These are phyloP conservation scores for Cyclotella distinguenda DNA, from an alignment of 108 stramenopile genomes.

Conservation along the genomic window DNA sequence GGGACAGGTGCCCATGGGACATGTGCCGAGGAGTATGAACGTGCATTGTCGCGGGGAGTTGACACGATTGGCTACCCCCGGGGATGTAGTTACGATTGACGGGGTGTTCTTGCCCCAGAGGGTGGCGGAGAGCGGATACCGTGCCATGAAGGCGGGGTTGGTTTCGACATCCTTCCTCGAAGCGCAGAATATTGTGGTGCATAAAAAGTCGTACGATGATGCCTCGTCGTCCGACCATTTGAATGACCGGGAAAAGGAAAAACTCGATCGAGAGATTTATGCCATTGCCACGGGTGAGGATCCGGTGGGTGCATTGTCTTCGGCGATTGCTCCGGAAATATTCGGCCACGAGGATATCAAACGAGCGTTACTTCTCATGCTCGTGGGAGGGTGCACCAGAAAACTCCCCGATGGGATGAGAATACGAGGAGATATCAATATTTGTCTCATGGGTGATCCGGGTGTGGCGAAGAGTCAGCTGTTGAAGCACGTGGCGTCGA, in stretches of 20 bases:
- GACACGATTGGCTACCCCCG: conserved; percentile 88
- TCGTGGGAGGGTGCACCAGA: conserved; percentile 94
- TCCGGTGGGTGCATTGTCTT: conserved; percentile 78
- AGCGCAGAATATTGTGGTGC: conserved; percentile 81
- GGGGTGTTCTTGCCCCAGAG: conserved; percentile 92
- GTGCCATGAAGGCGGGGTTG: conserved; percentile 92
- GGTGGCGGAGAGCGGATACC: conserved; percentile 72
- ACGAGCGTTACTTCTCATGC: conserved; percentile 90
- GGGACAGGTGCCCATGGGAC: conserved; percentile 96
- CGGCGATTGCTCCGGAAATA: conserved; percentile 96
- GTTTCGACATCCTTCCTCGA: conserved; percentile 90
- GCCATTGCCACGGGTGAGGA: conserved; percentile 67
- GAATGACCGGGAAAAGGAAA: conserved; percentile 55
- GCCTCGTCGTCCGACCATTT: conserved; percentile 55
- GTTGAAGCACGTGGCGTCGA: conserved; percentile 92
- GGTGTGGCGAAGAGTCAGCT: conserved; percentile 99
- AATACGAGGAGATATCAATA: conserved; percentile 97
- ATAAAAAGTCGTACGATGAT: conserved; percentile 92
- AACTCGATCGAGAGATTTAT: conserved; percentile 58
- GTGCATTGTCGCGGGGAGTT: conserved; percentile 91
- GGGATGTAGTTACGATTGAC: conserved; percentile 93
- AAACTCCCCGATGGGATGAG: conserved; percentile 93
- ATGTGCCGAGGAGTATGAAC: conserved; percentile 91
- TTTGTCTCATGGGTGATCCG: conserved; percentile 99
- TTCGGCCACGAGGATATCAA: conserved; percentile 99